A percentile compares a stretch with the other conserved stretches of the same genome.
Evolutionary conservation across 495 filamentous ascomycete species (phyloP).

Genomic region (Cenococcum geophilum): DNA sequence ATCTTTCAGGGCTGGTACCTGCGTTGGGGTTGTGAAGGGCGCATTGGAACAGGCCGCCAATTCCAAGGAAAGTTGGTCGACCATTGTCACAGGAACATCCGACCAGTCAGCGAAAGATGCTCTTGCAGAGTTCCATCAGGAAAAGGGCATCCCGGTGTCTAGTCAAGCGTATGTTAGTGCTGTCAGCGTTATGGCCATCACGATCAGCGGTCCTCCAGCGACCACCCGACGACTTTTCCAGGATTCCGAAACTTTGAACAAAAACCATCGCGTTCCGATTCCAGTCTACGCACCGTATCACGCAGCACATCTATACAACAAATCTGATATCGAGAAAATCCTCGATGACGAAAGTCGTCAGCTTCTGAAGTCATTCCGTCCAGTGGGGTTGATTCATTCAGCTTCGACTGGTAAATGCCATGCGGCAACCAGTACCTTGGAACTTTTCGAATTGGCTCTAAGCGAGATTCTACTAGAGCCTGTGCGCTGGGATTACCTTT

Average conservation of each 20-base stretch:
- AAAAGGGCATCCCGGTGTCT: constrained; percentile 54
- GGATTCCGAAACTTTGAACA: constrained; percentile 45
- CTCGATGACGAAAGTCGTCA: constrained; percentile 42
- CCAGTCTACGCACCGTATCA: constrained; percentile 79
- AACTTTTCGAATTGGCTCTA: constrained; percentile 34
- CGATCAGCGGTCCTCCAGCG: constrained; percentile 71
- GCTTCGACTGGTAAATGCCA: constrained; percentile 39
- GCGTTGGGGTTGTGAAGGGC: constrained; percentile 49
- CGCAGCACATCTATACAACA: constrained; percentile 62
- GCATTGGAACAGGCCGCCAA: constrained; percentile 46
- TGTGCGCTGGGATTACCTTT: constrained; percentile 41
- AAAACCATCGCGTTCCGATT: constrained; percentile 54
- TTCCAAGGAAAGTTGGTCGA: constrained; percentile 52
- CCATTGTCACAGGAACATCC: constrained; percentile 45
- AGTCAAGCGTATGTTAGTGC: constrained; percentile 70
- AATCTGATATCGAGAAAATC: constrained; percentile 56
- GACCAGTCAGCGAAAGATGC: constrained; percentile 43
- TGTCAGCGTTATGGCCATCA: constrained; percentile 59
- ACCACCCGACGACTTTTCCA: constrained; percentile 55
- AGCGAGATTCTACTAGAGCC: constrained; percentile 40
- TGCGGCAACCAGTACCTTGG: constrained; percentile 34
- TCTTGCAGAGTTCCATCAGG: constrained; percentile 48
- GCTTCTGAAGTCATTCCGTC: constrained; percentile 37
- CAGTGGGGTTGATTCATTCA: constrained; percentile 37
- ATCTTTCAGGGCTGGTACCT: constrained; percentile 64